Evolutionary conservation across 257 asterid species (phyloP).

Genomic region (Lycium barbarum): DNA sequence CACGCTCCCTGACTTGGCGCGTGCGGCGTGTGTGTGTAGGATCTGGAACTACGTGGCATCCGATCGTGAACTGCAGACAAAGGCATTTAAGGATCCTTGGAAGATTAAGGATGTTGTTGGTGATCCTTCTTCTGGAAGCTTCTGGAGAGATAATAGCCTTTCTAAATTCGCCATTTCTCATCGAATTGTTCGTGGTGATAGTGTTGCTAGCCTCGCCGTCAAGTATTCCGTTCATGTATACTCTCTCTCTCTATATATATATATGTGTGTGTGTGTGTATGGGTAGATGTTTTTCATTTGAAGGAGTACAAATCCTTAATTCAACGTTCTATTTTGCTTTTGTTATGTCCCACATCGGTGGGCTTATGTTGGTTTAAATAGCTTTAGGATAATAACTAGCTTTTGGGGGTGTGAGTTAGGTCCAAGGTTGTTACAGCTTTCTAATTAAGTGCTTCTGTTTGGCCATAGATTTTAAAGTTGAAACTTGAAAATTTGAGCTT

Average conservation of each 20-base stretch:
- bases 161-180: conserved; percentile 91
- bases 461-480: too few species aligned
- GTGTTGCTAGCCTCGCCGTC: conserved; percentile 92
- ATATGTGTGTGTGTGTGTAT: background rate
- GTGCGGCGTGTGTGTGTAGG: conserved; percentile 86
- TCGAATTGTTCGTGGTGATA: conserved; percentile 69
- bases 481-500: too few species aligned
- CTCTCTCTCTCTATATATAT: background rate
- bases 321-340: too few species aligned
- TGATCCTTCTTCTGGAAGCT: conserved; percentile 75
- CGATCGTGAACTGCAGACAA: conserved; percentile 70
- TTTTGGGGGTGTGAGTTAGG: too few species aligned
- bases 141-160: conserved; percentile 90
- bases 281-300: too few species aligned
- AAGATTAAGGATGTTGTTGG: conserved; percentile 77
- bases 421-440: too few species aligned
- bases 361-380: too few species aligned
- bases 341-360: too few species aligned
- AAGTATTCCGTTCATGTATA: conserved; percentile 92
- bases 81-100: conserved; percentile 88
- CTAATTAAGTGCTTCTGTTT: too few species aligned
- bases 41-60: conserved; percentile 81
- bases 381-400: too few species aligned
- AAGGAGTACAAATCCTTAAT: too few species aligned
- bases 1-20: conserved; percentile 71